A percentile compares a stretch with the other conserved stretches of the same genome.
Evolutionary conservation across 1,139 yeast genomes (phyloP).

Genomic region (Geotrichum europaeum): DNA sequence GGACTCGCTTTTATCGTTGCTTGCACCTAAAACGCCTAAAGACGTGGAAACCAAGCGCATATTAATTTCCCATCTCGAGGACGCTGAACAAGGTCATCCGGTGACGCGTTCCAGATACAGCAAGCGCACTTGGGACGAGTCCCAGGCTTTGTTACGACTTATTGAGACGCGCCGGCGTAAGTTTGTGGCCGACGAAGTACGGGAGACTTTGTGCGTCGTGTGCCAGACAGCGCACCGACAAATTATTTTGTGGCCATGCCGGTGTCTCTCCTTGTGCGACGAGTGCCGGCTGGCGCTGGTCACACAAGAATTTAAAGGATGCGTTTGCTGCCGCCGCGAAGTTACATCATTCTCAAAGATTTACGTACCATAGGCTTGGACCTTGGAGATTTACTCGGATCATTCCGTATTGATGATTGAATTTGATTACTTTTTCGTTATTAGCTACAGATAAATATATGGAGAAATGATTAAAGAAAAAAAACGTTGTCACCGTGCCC

Average conservation of each 20-base stretch:
- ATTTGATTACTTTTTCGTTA: not conserved
- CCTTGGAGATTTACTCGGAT: not conserved
- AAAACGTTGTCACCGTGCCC: not conserved
- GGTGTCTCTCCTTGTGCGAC: constrained; percentile 83
- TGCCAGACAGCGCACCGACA: constrained; percentile 73
- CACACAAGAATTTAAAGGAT: constrained; percentile 64
- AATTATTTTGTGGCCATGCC: constrained; percentile 87
- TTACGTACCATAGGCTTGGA: constrained; percentile 36
- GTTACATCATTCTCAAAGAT: constrained; percentile 46
- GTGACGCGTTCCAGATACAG: constrained; percentile 25
- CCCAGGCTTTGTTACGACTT: constrained; percentile 16
- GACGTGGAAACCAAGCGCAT: constrained; percentile 25
- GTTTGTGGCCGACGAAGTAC: constrained; percentile 8
- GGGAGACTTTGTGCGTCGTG: constrained; percentile 53
- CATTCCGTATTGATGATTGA: not conserved
- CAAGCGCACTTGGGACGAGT: constrained; percentile 18
- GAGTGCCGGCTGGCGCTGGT: constrained; percentile 74
- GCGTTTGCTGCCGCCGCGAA: constrained; percentile 77
- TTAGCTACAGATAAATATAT: not conserved
- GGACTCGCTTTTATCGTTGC: constrained; percentile 21
- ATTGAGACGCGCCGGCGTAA: constrained; percentile 19
- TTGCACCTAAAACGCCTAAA: constrained; percentile 24
- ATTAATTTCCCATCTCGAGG: constrained; percentile 17
- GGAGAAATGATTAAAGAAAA: not conserved
- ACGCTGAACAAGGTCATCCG: not conserved